Base-by-base conservation (phyloP, 2,329 filamentous ascomycete species). In the Aschersonia sp. region DNA sequence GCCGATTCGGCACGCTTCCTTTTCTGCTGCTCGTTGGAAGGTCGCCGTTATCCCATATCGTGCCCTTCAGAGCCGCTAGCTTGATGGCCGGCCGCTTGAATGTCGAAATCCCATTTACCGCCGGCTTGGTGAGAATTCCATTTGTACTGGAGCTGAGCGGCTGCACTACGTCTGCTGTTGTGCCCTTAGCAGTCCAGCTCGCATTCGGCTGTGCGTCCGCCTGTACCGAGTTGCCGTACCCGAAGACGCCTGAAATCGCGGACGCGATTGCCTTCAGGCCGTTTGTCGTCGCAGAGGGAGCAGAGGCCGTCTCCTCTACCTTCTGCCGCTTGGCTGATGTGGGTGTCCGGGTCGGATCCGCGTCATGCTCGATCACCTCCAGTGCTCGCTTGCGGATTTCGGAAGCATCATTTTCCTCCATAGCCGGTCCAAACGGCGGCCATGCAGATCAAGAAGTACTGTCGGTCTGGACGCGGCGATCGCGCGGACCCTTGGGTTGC, bases 21-120 rank as follows among this genome's bases (percentile, higher is more conserved):
- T 47, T 47, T 37, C 41, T 49, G 12, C 47, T 31, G 30, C 22
- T 22, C 22, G 22, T 6, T 4, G 49, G 49, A 11, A 54, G 44
- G 6, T 60, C 56, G 32, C 58, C 60, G 4, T 55, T 60, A 46
- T 67, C 64, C 64, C 64, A 67, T 56, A 57, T 62, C 10, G 64
- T 66, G 6, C 64, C 64, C 48, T 53, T 60, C 5, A 66, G 54
- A 6, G 62, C 63, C 5, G 60, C 57, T 5, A 65, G 37, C 48
- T 66, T 66, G 46, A 66, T 63, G 6, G 64, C 62, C 4, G 64
- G 50, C 12, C 50, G 44, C 37, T 50, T 49, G 37, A 47, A 32
- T 5, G 50, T 48, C 40, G 52, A 43, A 4, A 44, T 43, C n/a
- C 48, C 50, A 8, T 51, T 48, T 22, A 37, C 46, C 7, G 32